Evolutionary conservation across 768 basidiomycete species (phyloP).

Genomic region (Boletus edulis): DNA sequence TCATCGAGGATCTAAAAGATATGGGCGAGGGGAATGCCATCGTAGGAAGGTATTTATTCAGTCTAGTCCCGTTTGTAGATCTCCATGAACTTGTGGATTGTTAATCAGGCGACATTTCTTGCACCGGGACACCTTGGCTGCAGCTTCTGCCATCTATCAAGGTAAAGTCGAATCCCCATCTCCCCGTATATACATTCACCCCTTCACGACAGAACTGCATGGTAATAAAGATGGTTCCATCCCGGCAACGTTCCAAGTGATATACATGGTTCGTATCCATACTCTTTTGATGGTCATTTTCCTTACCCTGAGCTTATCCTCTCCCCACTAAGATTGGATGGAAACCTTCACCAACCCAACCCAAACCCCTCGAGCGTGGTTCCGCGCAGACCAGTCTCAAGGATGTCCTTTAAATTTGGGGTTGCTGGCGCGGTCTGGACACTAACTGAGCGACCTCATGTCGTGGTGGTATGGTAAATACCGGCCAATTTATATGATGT

Average conservation of each 20-base stretch:
- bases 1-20: conserved; percentile 87
- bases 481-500: neutral
- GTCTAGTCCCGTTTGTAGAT: neutral
- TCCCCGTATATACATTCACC: neutral
- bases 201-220: conserved; percentile 63
- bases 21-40: conserved; percentile 98
- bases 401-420: conserved; percentile 46
- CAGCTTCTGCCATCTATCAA: conserved; percentile 92
- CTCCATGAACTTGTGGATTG: neutral
- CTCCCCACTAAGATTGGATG: conserved; percentile 66
- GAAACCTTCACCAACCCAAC: conserved; percentile 71
- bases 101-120: conserved; percentile 57
- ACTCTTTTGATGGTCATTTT: neutral
- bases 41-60: conserved; percentile 61
- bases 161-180: conserved; percentile 42
- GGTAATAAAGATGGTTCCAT: conserved; percentile 80
- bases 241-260: conserved; percentile 94
- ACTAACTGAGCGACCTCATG: neutral
- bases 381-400: conserved; percentile 59
- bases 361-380: conserved; percentile 63
- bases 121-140: conserved; percentile 83
- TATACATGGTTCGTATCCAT: conserved; percentile 72
- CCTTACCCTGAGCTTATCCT: neutral
- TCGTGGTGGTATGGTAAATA: neutral
- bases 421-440: neutral